A percentile compares a stretch with the other conserved stretches of the same genome.
Conservation (phyloP, 768 basidiomycete species). For the Dioszegia aurantiaca region DNA sequence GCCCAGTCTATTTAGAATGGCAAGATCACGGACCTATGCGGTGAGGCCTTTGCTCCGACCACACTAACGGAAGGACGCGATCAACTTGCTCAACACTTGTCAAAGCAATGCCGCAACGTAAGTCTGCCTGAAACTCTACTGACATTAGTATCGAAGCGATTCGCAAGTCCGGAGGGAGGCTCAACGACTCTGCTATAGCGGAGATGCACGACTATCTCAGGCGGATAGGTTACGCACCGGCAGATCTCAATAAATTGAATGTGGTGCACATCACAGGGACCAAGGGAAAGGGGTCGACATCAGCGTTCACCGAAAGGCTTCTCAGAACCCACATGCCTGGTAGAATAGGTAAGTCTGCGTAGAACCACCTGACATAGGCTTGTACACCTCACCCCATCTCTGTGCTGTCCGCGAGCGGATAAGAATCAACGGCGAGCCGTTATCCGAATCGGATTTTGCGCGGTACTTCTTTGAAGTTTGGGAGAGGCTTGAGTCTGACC, state of each 20-base stretch:
- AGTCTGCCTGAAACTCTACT: constrained; percentile 7
- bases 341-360: constrained; percentile 67
- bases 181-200: constrained; percentile 65
- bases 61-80: constrained; percentile 41
- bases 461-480: constrained; percentile 95
- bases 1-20: constrained; percentile 24
- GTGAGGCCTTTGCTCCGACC: constrained; percentile 6
- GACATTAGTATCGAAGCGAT: constrained; percentile 63
- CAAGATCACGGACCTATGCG: constrained; percentile 31
- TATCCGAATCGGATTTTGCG: constrained; percentile 83
- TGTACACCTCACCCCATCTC: constrained; percentile 96
- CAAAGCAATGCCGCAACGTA: constrained; percentile 88
- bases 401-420: constrained; percentile 94
- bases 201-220: constrained; percentile 88
- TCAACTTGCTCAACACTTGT: constrained; percentile 53
- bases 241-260: constrained; percentile 80
- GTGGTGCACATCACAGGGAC: constrained; percentile 96
- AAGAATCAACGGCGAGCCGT: constrained; percentile 81
- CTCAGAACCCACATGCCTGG: constrained; percentile 67
- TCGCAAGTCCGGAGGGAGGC: constrained; percentile 67
- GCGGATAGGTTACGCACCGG: constrained; percentile 76
- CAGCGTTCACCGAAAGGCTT: constrained; percentile 85
- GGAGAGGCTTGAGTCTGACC: constrained; percentile 70
- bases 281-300: constrained; percentile 97
- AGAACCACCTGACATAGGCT: constrained; percentile 57